phyloP scores from a whole-genome alignment of 495 filamentous ascomycete species.

The Hypoxylon perforatum region DNA sequence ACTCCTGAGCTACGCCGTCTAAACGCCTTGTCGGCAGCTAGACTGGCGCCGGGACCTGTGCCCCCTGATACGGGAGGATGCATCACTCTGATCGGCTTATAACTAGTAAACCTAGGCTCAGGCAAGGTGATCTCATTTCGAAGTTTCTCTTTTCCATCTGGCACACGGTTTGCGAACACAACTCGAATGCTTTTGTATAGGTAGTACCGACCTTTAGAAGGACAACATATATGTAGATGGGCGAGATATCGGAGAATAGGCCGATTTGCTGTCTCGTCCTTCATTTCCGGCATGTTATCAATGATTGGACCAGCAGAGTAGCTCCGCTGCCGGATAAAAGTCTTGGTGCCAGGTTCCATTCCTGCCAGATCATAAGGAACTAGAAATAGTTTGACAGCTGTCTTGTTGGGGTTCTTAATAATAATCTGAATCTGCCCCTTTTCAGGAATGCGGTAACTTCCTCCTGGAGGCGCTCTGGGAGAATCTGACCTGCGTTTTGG shows the following conservation, averaged over 20 bases:
- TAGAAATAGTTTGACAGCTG: constrained; percentile 93
- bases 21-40: constrained; percentile 66
- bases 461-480: constrained; percentile 78
- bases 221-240: constrained; percentile 93
- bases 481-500: constrained; percentile 73
- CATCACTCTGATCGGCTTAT: constrained; percentile 73
- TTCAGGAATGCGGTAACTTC: constrained; percentile 93
- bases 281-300: constrained; percentile 65
- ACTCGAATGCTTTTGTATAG: constrained; percentile 92
- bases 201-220: constrained; percentile 84
- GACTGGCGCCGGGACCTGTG: constrained; percentile 50
- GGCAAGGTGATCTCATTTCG: constrained; percentile 91
- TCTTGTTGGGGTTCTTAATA: constrained; percentile 97
- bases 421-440: constrained; percentile 96
- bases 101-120: constrained; percentile 86
- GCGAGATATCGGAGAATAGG: constrained; percentile 90
- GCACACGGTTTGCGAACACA: constrained; percentile 97
- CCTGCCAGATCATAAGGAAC: constrained; percentile 95
- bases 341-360: constrained; percentile 96
- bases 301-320: constrained; percentile 91
- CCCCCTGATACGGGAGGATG: constrained; percentile 46
- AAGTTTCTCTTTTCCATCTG: constrained; percentile 94
- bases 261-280: constrained; percentile 65
- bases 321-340: constrained; percentile 93
- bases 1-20: constrained; percentile 68